Evolutionary conservation across 1,139 yeast species (phyloP).

Genomic region (Wickerhamiella pararugosa): DNA sequence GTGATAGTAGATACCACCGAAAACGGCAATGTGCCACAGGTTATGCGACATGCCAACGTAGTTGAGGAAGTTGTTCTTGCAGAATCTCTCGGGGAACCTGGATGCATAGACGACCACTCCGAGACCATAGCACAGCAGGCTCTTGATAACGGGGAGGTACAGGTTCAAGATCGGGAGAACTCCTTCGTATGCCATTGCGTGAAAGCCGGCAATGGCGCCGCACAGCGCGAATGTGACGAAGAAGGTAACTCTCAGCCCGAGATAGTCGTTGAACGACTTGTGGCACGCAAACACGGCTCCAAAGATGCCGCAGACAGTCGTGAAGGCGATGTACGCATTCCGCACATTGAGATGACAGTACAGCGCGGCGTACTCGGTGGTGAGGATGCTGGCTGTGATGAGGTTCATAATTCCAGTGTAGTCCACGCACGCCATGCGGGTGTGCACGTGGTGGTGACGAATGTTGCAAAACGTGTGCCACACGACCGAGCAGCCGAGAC

Average conservation of each 20-base stretch:
- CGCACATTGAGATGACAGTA: constrained; percentile 42
- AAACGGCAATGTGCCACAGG: constrained; percentile 85
- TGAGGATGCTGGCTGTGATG: constrained; percentile 78
- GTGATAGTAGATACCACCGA: constrained; percentile 77
- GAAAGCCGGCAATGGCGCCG: constrained; percentile 53
- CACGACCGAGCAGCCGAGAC: constrained; percentile 59
- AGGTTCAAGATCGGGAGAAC: constrained; percentile 34
- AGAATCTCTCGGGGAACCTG: constrained; percentile 75
- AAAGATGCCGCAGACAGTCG: constrained; percentile 48
- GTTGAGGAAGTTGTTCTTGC: constrained; percentile 36
- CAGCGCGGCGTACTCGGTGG: constrained; percentile 71
- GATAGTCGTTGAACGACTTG: constrained; percentile 74
- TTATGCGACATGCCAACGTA: constrained; percentile 88
- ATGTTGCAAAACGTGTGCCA: constrained; percentile 93
- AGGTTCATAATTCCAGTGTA: constrained; percentile 86
- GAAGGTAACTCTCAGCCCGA: constrained; percentile 68
- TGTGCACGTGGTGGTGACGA: constrained; percentile 46
- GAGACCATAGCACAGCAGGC: constrained; percentile 54
- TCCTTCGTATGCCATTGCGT: constrained; percentile 45
- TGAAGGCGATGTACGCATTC: constrained; percentile 39
- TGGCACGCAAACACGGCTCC: constrained; percentile 84
- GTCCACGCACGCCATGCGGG: constrained; percentile 81
- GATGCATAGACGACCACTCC: constrained; percentile 87
- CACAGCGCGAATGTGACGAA: constrained; percentile 66
- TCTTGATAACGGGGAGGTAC: constrained; percentile 48